Evolutionary conservation across 2,329 filamentous ascomycete species (phyloP).

Genomic region (Paradendryphiella salina): DNA sequence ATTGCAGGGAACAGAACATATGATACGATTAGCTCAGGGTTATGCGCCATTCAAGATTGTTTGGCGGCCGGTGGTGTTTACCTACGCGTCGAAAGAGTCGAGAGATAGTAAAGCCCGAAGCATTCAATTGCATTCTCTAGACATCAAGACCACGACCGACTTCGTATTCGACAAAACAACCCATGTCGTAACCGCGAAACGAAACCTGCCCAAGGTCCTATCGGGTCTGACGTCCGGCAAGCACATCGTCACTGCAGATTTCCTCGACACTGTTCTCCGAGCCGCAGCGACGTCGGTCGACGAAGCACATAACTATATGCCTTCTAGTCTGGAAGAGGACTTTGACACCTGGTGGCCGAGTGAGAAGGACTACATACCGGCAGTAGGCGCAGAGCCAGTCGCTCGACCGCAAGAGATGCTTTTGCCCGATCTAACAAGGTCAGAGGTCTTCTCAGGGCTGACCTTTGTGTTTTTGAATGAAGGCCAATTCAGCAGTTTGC

Average conservation of each 20-base stretch:
- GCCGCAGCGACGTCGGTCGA: slow-evolving; percentile 54
- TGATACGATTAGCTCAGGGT: slow-evolving; percentile 73
- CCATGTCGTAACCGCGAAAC: slow-evolving; percentile 84
- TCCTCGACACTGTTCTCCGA: slow-evolving; percentile 70
- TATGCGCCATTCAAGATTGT: slow-evolving; percentile 67
- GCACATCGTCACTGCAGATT: slow-evolving; percentile 73
- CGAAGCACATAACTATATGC: slow-evolving; percentile 52
- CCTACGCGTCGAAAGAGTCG: slow-evolving; percentile 74
- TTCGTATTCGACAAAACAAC: slow-evolving; percentile 75
- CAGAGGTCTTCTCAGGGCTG: slow-evolving; percentile 79
- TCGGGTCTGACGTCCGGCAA: slow-evolving; percentile 82
- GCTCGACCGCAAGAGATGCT: slow-evolving; percentile 70
- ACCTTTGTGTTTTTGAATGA: slow-evolving; percentile 85
- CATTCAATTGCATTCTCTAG: slow-evolving; percentile 74
- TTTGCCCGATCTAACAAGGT: slow-evolving; percentile 66
- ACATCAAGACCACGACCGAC: slow-evolving; percentile 79
- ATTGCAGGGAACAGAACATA: slow-evolving; percentile 54
- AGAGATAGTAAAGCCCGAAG: slow-evolving; percentile 56
- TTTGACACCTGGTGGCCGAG: slow-evolving; percentile 81
- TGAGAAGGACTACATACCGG: slow-evolving; percentile 70
- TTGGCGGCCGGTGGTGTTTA: slow-evolving; percentile 81
- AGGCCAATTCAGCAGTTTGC: slow-evolving; percentile 73
- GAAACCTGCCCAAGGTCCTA: slow-evolving; percentile 85
- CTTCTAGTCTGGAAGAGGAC: slow-evolving; percentile 71
- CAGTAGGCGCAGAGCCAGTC: slow-evolving; percentile 73